Evolutionary conservation across 768 basidiomycete genomes (phyloP).

Genomic region (Clavaria fumosa): DNA sequence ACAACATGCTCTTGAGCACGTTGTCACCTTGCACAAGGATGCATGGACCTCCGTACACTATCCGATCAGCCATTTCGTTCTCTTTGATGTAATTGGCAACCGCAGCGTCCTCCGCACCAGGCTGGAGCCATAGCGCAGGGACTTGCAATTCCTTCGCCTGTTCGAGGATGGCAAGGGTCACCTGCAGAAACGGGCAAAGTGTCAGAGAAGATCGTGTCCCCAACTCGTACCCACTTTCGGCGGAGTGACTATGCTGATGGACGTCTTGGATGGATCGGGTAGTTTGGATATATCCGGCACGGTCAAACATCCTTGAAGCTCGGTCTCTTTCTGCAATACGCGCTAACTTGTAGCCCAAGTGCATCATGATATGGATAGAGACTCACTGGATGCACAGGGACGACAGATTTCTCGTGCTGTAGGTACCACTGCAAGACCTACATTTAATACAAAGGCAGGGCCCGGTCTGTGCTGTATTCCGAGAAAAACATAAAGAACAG

Average conservation of each 20-base stretch:
- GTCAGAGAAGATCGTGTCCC: constrained; percentile 1
- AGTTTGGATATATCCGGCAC: constrained; percentile 42
- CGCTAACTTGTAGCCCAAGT: background rate
- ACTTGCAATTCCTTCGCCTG: constrained; percentile 53
- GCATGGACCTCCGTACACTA: constrained; percentile 76
- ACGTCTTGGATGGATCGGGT: constrained; percentile 44
- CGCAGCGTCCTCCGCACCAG: constrained; percentile 59
- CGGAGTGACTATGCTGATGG: constrained; percentile 67
- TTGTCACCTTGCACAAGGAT: constrained; percentile 64
- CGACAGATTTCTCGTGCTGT: constrained; percentile 38
- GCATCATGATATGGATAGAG: background rate
- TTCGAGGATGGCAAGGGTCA: constrained; percentile 54
- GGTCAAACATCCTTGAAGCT: constrained; percentile 51
- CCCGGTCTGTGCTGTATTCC: too few species aligned
- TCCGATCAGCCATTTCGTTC: constrained; percentile 44
- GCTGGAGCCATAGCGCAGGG: constrained; percentile 81
- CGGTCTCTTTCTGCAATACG: constrained; percentile 41
- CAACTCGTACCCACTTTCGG: constrained; percentile 32
- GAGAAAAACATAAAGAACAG: background rate
- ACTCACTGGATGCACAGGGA: constrained; percentile 61
- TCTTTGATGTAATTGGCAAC: constrained; percentile 53
- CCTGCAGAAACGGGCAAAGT: constrained; percentile 21
- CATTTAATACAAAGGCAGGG: too few species aligned
- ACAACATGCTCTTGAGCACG: constrained; percentile 25
- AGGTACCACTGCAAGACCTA: constrained; percentile 77